Evolutionary conservation across 2,329 filamentous ascomycete species (phyloP).

Genomic region (Thelonectria discophora): DNA sequence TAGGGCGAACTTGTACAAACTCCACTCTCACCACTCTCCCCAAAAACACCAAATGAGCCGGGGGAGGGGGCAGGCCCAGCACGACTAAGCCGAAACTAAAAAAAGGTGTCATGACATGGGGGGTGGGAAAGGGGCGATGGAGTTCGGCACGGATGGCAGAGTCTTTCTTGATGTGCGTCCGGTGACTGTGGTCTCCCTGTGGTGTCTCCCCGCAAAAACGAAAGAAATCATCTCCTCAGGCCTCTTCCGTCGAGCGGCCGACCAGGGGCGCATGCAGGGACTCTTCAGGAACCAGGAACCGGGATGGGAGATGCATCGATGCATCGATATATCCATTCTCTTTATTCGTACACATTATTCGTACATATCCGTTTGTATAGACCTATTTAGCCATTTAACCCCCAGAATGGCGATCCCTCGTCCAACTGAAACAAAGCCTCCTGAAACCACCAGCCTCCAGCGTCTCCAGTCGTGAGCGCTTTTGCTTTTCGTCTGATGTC

Average conservation of each 20-base stretch:
- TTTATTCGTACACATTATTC: too few species aligned
- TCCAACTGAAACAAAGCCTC: conserved; percentile 16
- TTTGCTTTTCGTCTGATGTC: neutral
- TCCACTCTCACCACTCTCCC: conserved; percentile 15
- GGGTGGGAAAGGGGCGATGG: too few species aligned
- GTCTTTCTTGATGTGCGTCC: too few species aligned
- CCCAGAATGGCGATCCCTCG: conserved; percentile 12
- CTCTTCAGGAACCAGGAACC: neutral
- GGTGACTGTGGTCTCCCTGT: too few species aligned
- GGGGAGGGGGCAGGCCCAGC: conserved; percentile 4
- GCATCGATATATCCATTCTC: too few species aligned
- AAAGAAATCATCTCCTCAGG: neutral
- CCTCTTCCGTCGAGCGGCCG: too few species aligned
- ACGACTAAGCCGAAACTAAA: conserved; percentile 1
- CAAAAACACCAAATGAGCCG: conserved; percentile 17
- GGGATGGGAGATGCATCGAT: neutral
- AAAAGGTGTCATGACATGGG: neutral
- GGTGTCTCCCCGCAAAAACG: neutral
- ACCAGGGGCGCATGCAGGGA: neutral
- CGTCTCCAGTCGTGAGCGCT: neutral
- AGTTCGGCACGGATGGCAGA: too few species aligned
- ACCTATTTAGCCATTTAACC: neutral
- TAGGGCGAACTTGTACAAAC: conserved; percentile 1
- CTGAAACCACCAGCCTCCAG: conserved; percentile 12
- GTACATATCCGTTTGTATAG: too few species aligned